Base-by-base conservation (phyloP, 106 monocot species). In the Chionographis japonica region DNA sequence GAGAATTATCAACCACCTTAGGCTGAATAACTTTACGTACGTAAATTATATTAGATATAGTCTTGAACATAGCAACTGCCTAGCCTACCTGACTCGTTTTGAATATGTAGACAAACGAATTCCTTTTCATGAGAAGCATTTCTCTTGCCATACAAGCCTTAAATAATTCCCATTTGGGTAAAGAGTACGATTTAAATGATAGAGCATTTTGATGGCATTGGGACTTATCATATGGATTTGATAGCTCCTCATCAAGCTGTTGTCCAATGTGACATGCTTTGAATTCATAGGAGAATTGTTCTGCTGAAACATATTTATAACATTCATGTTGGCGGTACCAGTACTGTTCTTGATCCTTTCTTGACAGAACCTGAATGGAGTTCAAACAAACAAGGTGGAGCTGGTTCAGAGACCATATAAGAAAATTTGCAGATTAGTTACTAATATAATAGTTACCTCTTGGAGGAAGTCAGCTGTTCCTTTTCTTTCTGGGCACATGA, bases 401-500 rank as follows among this genome's bases (percentile, higher is more conserved):
- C 18, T 1, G 17, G 40, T 19, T 62, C 38, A 42, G 58, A 46
- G 46, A 10, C 0, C 9, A 46, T 46, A 2, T 6, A 46, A 46
- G 46, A 10, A 46, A 10, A 27, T 27, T 27, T 27, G 0, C 27
- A 27, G 27, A 27, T 27, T 57, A 37, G 61, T 51, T 19, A 9
- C 35, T 56, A 37, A 60, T 27, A 46, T 39, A 18, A 46, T 77
- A 8, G 27, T 64, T 75, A 94, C 90, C 91, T 95, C 95, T 54
- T 91, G 95, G 35, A 95, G 88, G 63, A 95, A 95, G 62, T 95
- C 91, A 52, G 88, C 91, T 6, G 50, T 69, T 61, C 95, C 88
- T 84, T 91, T 95, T 57, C 95, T 84, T 75, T 88, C 78, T 36
- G 91, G 95, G 73, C 95, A 95, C 51, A 63, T 84, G 75, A 95